Percentiles rank a stretch among this genome's conserved stretches.
Evolutionary conservation across 176 grass and related monocot species (phyloP).

Genomic region (Tuctoria greenei): DNA sequence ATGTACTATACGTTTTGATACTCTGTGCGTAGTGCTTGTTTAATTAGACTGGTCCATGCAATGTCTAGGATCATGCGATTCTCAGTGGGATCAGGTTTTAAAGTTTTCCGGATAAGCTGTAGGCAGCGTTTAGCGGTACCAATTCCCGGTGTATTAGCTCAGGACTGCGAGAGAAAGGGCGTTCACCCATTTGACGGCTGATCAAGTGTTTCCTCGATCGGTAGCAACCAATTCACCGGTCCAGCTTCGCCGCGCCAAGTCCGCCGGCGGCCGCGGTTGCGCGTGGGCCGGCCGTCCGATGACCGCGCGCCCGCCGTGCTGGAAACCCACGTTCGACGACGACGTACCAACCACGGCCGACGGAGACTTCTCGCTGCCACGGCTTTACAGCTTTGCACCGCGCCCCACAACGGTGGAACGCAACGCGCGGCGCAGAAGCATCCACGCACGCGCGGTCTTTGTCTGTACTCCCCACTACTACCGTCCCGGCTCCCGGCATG

Average conservation of each 20-base stretch:
- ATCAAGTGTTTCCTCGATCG: conserved; percentile 37
- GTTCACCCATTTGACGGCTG: background rate
- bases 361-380: background rate
- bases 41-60: conserved; percentile 10
- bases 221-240: conserved; percentile 46
- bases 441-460: background rate
- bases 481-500: no score
- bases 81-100: background rate
- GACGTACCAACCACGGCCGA: conserved; percentile 17
- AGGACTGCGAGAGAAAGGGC: background rate
- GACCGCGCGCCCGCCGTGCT: conserved; percentile 19
- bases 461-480: no score
- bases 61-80: conserved; percentile 3
- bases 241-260: conserved; percentile 22
- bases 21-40: background rate
- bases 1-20: no score
- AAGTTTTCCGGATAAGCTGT: background rate
- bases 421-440: conserved; percentile 5
- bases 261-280: conserved; percentile 18
- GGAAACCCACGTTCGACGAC: background rate
- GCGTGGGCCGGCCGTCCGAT: conserved; percentile 22
- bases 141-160: background rate
- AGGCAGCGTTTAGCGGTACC: background rate
- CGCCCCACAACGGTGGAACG: conserved; percentile 14
- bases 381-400: no score